Percentiles rank a stretch among this genome's conserved stretches.
Evolutionary conservation across 306 rosid species (phyloP).

Genomic region (Dalbergia oliveri): DNA sequence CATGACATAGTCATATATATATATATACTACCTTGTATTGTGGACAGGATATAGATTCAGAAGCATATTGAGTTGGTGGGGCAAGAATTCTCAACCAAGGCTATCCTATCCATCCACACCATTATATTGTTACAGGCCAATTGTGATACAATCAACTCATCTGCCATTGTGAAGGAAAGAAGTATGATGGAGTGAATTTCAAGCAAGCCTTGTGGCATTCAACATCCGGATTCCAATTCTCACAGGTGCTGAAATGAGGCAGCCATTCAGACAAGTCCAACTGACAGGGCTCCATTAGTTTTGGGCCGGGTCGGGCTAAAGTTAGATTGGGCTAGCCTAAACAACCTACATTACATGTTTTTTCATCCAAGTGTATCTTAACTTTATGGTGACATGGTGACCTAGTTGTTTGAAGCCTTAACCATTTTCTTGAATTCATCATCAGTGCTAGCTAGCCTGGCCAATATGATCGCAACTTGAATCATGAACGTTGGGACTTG

Average conservation of each 20-base stretch:
- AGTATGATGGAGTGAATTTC: conserved; percentile 11
- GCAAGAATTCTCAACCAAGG: background rate
- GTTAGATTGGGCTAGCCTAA: too few relatives aligned
- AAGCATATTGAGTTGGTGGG: background rate
- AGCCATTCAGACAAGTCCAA: background rate
- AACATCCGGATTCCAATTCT: conserved; percentile 17
- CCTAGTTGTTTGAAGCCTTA: too few relatives aligned
- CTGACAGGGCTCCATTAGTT: too few relatives aligned
- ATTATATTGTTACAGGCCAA: conserved; percentile 20
- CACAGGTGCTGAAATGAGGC: background rate
- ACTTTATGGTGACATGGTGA: too few relatives aligned
- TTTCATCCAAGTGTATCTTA: too few relatives aligned
- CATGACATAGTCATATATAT: conserved; percentile 30
- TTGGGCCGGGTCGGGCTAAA: too few relatives aligned
- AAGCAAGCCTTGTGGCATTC: background rate
- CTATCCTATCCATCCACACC: too few relatives aligned
- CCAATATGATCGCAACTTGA: background rate
- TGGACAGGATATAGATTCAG: background rate
- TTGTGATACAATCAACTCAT: background rate
- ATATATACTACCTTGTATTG: background rate
- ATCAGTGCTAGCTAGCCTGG: background rate
- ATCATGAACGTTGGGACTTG: background rate
- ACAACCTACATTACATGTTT: too few relatives aligned
- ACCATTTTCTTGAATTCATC: background rate
- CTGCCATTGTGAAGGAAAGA: conserved; percentile 22